These are phyloP conservation scores for Candida gorgasii DNA, from an alignment of 805 yeast genomes.

Conservation along the genomic window DNA sequence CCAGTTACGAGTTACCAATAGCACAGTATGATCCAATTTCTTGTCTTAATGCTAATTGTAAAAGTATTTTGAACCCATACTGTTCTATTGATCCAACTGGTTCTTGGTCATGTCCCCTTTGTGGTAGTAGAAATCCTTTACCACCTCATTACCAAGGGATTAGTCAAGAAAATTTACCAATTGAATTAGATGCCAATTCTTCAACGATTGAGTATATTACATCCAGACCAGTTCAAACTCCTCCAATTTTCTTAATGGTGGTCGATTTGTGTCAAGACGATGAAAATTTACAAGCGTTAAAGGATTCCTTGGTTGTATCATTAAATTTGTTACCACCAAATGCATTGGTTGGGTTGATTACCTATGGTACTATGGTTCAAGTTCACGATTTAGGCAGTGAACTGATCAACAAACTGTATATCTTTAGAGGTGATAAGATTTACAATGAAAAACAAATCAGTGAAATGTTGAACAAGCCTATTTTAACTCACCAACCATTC, in stretches of 20 bases:
- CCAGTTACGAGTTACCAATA: conserved; percentile 29
- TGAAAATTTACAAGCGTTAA: conserved; percentile 47
- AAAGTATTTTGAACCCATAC: conserved; percentile 55
- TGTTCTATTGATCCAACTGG: conserved; percentile 35
- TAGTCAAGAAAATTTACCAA: conserved; percentile 26
- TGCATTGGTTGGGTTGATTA: conserved; percentile 56
- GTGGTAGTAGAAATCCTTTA: conserved; percentile 48
- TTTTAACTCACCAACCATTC: conserved; percentile 10
- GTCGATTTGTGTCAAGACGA: conserved; percentile 60
- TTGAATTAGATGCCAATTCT: conserved; percentile 38
- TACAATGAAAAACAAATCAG: conserved; percentile 48
- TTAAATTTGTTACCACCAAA: conserved; percentile 53
- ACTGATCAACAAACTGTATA: conserved; percentile 30
- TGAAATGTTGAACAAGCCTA: conserved; percentile 19
- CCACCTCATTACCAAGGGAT: conserved; percentile 26
- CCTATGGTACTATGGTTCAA: conserved; percentile 61
- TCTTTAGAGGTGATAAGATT: conserved; percentile 58
- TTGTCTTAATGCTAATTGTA: conserved; percentile 51
- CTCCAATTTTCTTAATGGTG: conserved; percentile 52
- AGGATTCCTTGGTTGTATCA: conserved; percentile 45
- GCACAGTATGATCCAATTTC: conserved; percentile 38
- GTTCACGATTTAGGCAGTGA: conserved; percentile 52
- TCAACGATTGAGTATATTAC: conserved; percentile 56
- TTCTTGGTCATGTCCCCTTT: conserved; percentile 59
- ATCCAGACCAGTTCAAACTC: conserved; percentile 38